Evolutionary conservation across 495 filamentous ascomycete species (phyloP).

Genomic region (Xylaria bambusicola): DNA sequence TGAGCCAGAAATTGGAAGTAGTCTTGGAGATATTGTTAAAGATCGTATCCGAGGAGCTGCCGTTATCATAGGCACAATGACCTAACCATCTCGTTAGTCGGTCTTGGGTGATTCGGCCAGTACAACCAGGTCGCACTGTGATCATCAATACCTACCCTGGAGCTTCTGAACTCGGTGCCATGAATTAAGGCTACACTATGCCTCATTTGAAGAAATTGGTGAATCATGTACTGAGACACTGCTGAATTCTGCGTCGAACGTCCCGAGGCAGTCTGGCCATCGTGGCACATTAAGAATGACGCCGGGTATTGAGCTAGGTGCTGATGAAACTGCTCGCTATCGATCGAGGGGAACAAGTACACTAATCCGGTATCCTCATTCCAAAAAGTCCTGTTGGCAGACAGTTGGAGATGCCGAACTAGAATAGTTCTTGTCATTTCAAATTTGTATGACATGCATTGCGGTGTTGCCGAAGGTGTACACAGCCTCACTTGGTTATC

Average conservation of each 20-base stretch:
- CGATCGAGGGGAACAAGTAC: slow-evolving; percentile 50
- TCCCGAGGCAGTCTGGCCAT: slow-evolving; percentile 17
- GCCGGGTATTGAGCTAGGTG: slow-evolving; percentile 55
- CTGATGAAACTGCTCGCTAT: slow-evolving; percentile 47
- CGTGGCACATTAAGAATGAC: slow-evolving; percentile 72
- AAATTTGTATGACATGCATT: slow-evolving; percentile 48
- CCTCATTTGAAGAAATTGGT: slow-evolving; percentile 19
- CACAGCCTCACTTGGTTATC: slow-evolving; percentile 50
- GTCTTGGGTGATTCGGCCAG: neutral
- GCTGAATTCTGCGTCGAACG: slow-evolving; percentile 5
- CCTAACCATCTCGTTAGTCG: slow-evolving; percentile 10
- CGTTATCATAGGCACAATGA: slow-evolving; percentile 17
- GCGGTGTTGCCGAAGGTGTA: slow-evolving; percentile 37
- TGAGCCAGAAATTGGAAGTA: neutral
- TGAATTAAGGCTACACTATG: slow-evolving; percentile 33
- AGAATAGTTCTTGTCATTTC: slow-evolving; percentile 61
- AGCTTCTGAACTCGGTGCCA: slow-evolving; percentile 33
- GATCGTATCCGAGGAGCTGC: neutral
- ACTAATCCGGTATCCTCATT: slow-evolving; percentile 22
- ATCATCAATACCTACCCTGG: slow-evolving; percentile 25
- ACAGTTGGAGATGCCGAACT: slow-evolving; percentile 59
- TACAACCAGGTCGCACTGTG: neutral
- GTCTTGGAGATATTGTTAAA: neutral
- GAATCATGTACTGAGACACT: slow-evolving; percentile 17
- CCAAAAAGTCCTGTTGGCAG: neutral